Evolutionary conservation across 345 rosid genomes (phyloP), one percentile per base, ranked within the genome.

Genomic region (Eucalyptus pumila): DNA sequence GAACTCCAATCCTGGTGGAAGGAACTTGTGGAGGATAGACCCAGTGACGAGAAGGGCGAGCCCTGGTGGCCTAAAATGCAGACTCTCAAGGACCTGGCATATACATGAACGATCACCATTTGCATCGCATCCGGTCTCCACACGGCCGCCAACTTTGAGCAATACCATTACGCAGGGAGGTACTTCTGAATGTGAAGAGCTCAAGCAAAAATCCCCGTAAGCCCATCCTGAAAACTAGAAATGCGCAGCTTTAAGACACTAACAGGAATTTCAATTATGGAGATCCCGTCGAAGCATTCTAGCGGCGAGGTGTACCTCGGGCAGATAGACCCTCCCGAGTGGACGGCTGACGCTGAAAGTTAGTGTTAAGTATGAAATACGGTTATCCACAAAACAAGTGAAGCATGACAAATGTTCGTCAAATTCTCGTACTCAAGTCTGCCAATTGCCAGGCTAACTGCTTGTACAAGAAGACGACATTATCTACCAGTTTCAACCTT

Each of bases 1-100:
- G 95, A 93, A 54, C 88, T 91, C 17, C 95, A 92, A 17, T 67
- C 80, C 40, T 93, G 95, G 95, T 92, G 94, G 94, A 87, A 93
- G 32, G 95, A 92, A 87, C 34, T 91, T 30, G 80, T 89, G 14
- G 88, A 92, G 44, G 85, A 12, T 10, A 93, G 92, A 21, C 95
- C 92, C 52, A 93, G 93, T 1, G 95, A 93, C 93, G 87, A 48
- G 88, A 93, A 90, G 87, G 88, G 92, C 11, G 91, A 91, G n/a
- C 90, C 90, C 3, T 88, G 93, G 93, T 92, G 94, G 93, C 91
- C 94, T 87, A n/a, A 89, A 37, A 87, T 89, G 87, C 87, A 87
- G 49, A 24, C 87, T 21, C 48, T 17, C 2, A 65, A 48, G 56
- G 91, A 87, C 12, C 87, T 81, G 15, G 49, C 37, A 32, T 60